phyloP scores from a whole-genome alignment of 2,329 filamentous ascomycete genomes.

The Diaporthe destruens region DNA sequence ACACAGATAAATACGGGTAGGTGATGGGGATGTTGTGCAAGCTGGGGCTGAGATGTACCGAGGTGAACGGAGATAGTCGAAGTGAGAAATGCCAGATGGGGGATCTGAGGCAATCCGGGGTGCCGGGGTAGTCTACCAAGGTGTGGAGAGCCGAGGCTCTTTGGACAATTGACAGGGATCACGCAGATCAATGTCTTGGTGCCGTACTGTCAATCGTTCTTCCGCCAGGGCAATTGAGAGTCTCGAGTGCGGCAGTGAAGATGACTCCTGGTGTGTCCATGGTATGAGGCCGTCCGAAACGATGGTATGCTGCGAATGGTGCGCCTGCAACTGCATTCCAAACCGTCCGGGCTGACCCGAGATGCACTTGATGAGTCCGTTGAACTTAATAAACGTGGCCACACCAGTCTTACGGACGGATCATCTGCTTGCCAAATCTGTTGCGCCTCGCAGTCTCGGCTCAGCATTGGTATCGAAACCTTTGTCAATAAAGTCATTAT shows the following conservation, averaged over 20 bases:
- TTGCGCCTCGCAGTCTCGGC: no score
- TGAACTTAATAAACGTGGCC: no score
- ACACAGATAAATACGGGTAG: not conserved
- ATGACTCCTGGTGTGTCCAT: not conserved
- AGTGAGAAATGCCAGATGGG: not conserved
- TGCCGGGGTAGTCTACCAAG: not conserved
- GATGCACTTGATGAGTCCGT: no score
- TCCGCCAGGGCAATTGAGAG: not conserved
- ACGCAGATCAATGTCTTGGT: constrained; percentile 22
- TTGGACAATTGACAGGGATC: constrained; percentile 34
- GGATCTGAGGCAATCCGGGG: constrained; percentile 34
- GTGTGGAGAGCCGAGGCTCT: constrained; percentile 42
- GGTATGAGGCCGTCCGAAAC: not conserved
- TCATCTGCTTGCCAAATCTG: not conserved
- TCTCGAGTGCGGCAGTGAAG: not conserved
- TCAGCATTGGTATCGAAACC: not conserved
- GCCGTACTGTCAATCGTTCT: not conserved
- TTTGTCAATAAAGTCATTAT: constrained; percentile 7
- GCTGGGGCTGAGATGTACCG: not conserved
- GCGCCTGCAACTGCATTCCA: not conserved
- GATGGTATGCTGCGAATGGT: not conserved
- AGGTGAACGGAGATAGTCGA: not conserved
- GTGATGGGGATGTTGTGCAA: not conserved
- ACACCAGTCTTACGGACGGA: not conserved
- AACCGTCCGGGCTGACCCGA: not conserved